Percentiles rank a stretch among this genome's conserved stretches.
Evolutionary conservation across 345 rosid genomes (phyloP).

Genomic region (Trapa bicornis): DNA sequence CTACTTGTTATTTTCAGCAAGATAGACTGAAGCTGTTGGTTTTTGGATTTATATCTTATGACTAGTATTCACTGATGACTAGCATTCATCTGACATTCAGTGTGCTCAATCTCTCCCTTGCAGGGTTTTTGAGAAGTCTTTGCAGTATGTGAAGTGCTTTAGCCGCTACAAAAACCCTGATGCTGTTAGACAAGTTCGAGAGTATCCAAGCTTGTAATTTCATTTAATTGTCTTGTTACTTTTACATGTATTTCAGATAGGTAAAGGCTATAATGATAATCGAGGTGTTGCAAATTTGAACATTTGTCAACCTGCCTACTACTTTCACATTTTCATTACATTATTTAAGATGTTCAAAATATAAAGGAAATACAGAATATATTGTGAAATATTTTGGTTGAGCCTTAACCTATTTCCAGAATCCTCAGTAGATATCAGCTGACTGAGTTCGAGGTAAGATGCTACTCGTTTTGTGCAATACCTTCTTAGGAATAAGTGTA

Average conservation of each 20-base stretch:
- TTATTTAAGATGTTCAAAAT: too few species aligned
- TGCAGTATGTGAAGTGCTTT: conserved; percentile 95
- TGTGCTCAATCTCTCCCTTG: conserved; percentile 10
- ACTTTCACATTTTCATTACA: not conserved
- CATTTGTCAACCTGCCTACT: not conserved
- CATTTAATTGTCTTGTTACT: not conserved
- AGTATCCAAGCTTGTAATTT: conserved; percentile 48
- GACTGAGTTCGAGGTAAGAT: conserved; percentile 83
- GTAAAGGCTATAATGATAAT: not conserved
- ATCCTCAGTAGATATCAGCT: conserved; percentile 75
- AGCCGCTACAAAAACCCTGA: conserved; percentile 98
- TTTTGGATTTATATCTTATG: not conserved
- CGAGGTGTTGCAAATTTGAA: not conserved
- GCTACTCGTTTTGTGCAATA: not conserved
- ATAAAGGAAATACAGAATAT: not conserved
- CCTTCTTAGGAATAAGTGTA: too few species aligned
- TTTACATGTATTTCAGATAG: not conserved
- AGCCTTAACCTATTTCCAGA: conserved; percentile 51
- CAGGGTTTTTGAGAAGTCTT: conserved; percentile 95
- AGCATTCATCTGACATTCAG: not conserved
- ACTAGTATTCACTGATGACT: not conserved
- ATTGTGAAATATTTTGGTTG: not conserved
- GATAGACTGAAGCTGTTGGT: not conserved
- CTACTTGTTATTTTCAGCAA: not conserved
- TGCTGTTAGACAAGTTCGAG: conserved; percentile 97